Conservation (phyloP, 306 rosid genomes). For the Heteromeles arbutifolia region DNA sequence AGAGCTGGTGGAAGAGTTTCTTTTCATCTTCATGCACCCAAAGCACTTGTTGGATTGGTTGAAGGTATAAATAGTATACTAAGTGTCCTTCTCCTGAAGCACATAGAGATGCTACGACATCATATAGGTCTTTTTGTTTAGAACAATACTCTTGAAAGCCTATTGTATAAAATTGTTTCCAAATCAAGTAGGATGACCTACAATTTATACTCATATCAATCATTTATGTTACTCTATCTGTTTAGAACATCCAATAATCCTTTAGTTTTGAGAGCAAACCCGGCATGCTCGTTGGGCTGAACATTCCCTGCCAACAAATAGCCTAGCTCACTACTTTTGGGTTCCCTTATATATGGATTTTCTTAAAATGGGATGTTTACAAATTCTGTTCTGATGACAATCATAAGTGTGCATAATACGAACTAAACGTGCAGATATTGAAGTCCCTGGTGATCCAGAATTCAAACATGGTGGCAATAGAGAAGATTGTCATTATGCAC, state of each 20-base stretch:
- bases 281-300: background rate
- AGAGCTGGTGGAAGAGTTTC: constrained; percentile 57
- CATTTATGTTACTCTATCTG: background rate
- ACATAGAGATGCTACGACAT: background rate
- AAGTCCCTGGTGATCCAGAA: constrained; percentile 47
- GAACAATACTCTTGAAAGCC: background rate
- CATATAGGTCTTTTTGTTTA: background rate
- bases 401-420: constrained; percentile 13
- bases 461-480: constrained; percentile 43
- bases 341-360: background rate
- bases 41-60: constrained; percentile 65
- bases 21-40: constrained; percentile 78
- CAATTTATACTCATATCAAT: background rate
- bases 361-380: constrained; percentile 3
- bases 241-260: background rate
- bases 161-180: background rate
- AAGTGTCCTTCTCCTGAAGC: background rate
- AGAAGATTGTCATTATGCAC: constrained; percentile 49
- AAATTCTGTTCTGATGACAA: constrained; percentile 1
- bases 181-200: background rate
- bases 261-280: background rate
- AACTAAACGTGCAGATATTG: constrained; percentile 46
- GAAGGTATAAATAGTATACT: constrained; percentile 49
- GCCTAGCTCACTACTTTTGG: background rate
- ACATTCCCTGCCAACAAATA: background rate